A percentile compares a stretch with the other conserved stretches of the same genome.
Evolutionary conservation across 768 basidiomycete genomes (phyloP).

Genomic region (Lentinula guzmanii): DNA sequence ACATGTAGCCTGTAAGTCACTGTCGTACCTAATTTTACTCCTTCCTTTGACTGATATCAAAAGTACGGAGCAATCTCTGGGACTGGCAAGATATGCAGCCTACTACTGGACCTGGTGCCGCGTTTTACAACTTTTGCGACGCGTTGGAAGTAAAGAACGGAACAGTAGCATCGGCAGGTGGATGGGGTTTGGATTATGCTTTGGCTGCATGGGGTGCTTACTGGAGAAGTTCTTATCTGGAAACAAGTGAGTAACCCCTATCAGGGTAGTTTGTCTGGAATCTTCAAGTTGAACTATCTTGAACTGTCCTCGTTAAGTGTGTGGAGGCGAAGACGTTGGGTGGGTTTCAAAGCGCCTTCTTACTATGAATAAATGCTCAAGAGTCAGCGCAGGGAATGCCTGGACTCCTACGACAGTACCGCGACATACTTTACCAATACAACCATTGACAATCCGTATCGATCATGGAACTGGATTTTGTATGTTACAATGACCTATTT

Average conservation of each 20-base stretch:
- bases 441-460: constrained; percentile 42
- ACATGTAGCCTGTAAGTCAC: not conserved
- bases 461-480: constrained; percentile 75
- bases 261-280: not conserved
- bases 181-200: constrained; percentile 61
- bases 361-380: not conserved
- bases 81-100: constrained; percentile 67
- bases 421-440: constrained; percentile 46
- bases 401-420: constrained; percentile 35
- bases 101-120: constrained; percentile 33
- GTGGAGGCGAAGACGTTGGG: constrained; percentile 39
- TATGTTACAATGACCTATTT: constrained; percentile 18
- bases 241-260: constrained; percentile 12
- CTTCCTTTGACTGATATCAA: constrained; percentile 33
- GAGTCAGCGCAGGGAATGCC: constrained; percentile 25
- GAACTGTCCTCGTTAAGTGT: constrained; percentile 33
- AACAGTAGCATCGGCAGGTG: constrained; percentile 37
- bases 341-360: constrained; percentile 23
- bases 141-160: constrained; percentile 61
- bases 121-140: constrained; percentile 61
- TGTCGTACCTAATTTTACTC: constrained; percentile 29
- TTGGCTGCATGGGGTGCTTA: constrained; percentile 55
- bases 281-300: no score
- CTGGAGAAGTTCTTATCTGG: constrained; percentile 38
- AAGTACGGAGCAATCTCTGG: constrained; percentile 52